Conservation (phyloP, 2,329 filamentous ascomycete species). For the Tolypocladium inflatum region DNA sequence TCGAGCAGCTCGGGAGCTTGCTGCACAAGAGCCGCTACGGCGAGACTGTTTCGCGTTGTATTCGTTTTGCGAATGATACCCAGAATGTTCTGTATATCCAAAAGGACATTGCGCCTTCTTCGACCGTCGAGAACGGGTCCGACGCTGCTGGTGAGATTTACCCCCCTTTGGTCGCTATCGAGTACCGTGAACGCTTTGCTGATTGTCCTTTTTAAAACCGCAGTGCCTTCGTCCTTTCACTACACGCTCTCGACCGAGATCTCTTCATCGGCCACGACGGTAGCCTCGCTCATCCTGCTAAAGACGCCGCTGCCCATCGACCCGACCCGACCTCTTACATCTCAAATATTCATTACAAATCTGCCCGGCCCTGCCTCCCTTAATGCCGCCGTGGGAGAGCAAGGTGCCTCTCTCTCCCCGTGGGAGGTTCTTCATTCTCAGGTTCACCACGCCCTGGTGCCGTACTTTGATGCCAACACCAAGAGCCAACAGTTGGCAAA, state of each 20-base stretch:
- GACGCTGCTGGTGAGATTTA: slow-evolving; percentile 31
- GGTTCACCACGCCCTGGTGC: slow-evolving; percentile 82
- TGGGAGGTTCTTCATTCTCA: slow-evolving; percentile 90
- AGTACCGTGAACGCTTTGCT: neutral
- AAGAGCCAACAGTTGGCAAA: slow-evolving; percentile 63
- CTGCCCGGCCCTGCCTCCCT: slow-evolving; percentile 72
- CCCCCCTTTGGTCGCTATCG: too few relatives aligned
- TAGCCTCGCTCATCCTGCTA: slow-evolving; percentile 77
- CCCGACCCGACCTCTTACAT: slow-evolving; percentile 67
- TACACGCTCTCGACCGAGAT: slow-evolving; percentile 81
- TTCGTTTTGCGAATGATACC: slow-evolving; percentile 79
- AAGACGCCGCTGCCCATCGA: slow-evolving; percentile 88
- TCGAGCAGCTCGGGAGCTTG: slow-evolving; percentile 73
- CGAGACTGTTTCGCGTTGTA: slow-evolving; percentile 81
- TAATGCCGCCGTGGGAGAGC: slow-evolving; percentile 56
- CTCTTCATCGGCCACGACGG: slow-evolving; percentile 67
- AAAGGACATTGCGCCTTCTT: slow-evolving; percentile 59
- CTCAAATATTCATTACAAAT: slow-evolving; percentile 89
- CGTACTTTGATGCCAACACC: slow-evolving; percentile 95
- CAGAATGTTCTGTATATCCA: slow-evolving; percentile 86
- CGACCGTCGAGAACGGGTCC: slow-evolving; percentile 39
- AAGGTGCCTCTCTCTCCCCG: slow-evolving; percentile 66
- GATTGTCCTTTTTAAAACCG: slow-evolving; percentile 3
- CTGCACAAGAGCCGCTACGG: slow-evolving; percentile 61
- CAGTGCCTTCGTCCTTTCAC: slow-evolving; percentile 47